Base-by-base conservation (phyloP, 805 yeast species). In the Vanderwaltozyma yarrowii region DNA sequence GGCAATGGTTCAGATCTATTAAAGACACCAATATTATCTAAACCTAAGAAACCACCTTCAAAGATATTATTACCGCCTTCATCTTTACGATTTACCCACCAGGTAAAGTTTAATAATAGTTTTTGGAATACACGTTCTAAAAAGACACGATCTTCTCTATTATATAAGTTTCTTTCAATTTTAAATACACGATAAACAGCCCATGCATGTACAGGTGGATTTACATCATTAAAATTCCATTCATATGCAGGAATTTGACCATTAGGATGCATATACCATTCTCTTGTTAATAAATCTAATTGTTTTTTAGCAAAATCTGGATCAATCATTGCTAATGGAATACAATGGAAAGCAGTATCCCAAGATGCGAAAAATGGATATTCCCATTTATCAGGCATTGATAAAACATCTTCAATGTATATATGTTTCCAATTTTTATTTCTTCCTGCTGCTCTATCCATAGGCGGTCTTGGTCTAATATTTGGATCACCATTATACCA, bases 131-230 rank as follows among this genome's bases (percentile, higher is more conserved):
- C 94, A n/a, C 89, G 66, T 61, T 87, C 96, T 58, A 87, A 70
- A 58, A 88, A 87, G 40, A 76, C 81, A 37, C 80, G 61, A 60
- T 87, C 96, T 46, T 79, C 83, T 16, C 69, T 64, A n/a, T 88
- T 88, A 56, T 80, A 80, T 76, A 84, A 69, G 56, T 82, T 84
- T 46, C 92, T 68, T 61, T 88, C 96, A 49, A 86, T 74, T 61
- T 88, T 87, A 64, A 76, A 87, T 30, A 83, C 83, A 50, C 96
- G 71, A 58, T 77, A 87, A 12, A 88, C 78, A 1, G 96, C 80
- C 96, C 96, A 87, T 0, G 96, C 96, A 58, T 88, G 96, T 26
- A 87, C 96, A 0, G 96, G 96, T 1, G 96, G 96, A 57, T 87
- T 87, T n/a, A 88, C 94, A 60, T 87, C 96, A 44, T 82, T 69